Conservation (phyloP, 495 filamentous ascomycete species). For the Wilcoxina mikolae region DNA sequence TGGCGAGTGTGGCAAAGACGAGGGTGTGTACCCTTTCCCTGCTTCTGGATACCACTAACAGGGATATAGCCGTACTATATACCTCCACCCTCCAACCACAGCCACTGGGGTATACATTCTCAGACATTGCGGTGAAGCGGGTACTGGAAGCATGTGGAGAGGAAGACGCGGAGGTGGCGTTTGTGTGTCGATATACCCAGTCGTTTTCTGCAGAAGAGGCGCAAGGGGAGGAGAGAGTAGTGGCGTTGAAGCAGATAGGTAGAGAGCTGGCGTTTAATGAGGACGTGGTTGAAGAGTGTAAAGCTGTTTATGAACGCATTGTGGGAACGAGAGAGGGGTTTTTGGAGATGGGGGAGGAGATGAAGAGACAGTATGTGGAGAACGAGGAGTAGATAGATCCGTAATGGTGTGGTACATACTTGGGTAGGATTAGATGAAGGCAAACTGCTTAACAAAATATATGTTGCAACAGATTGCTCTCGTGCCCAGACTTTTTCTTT, state of each 20-base stretch:
- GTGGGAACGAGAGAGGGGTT: constrained; percentile 19
- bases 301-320: constrained; percentile 10
- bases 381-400: not conserved
- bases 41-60: no score
- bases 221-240: not conserved
- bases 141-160: not conserved
- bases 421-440: no score
- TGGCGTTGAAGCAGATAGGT: not conserved
- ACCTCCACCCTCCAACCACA: not conserved
- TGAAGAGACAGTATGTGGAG: not conserved
- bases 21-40: not conserved
- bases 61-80: not conserved
- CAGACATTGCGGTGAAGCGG: not conserved
- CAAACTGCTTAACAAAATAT: no score
- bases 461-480: no score
- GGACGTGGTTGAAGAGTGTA: constrained; percentile 12
- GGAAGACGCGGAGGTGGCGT: not conserved
- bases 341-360: constrained; percentile 10
- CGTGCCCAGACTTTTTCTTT: no score
- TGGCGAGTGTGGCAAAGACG: constrained; percentile 15
- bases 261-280: constrained; percentile 15
- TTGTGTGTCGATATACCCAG: constrained; percentile 1
- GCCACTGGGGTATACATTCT: not conserved
- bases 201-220: not conserved
- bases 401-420: no score